phyloP scores from a whole-genome alignment of 2,329 filamentous ascomycete genomes.

The Aureobasidium pullulans region DNA sequence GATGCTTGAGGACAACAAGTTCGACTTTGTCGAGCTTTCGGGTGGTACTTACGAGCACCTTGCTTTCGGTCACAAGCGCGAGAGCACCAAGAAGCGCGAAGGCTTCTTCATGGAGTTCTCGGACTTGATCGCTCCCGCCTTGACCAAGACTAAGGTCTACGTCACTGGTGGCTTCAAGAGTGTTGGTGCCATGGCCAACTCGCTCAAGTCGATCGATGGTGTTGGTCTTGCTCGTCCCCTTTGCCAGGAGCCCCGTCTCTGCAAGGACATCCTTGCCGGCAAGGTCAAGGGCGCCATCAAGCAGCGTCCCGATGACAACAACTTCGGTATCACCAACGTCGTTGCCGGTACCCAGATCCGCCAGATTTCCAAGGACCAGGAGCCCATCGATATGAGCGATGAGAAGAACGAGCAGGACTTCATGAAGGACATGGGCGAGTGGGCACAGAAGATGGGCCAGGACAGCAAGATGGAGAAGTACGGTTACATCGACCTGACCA shows the following conservation, averaged over 20 bases:
- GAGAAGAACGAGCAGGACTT: slow-evolving; percentile 43
- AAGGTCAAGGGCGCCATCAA: slow-evolving; percentile 43
- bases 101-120: slow-evolving; percentile 57
- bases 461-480: slow-evolving; percentile 35
- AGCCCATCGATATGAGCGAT: slow-evolving; percentile 46
- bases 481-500: slow-evolving; percentile 40
- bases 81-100: slow-evolving; percentile 48
- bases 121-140: slow-evolving; percentile 41
- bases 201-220: slow-evolving; percentile 51
- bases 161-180: slow-evolving; percentile 54
- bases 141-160: slow-evolving; percentile 49
- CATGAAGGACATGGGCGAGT: slow-evolving; percentile 41
- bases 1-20: slow-evolving; percentile 42
- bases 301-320: slow-evolving; percentile 39
- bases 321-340: slow-evolving; percentile 44
- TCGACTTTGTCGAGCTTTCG: slow-evolving; percentile 53
- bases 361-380: slow-evolving; percentile 46
- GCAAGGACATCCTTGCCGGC: slow-evolving; percentile 39
- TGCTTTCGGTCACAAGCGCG: slow-evolving; percentile 45
- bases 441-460: slow-evolving; percentile 33
- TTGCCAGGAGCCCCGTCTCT: slow-evolving; percentile 44
- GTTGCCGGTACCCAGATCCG: slow-evolving; percentile 45
- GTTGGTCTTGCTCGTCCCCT: slow-evolving; percentile 51
- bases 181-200: slow-evolving; percentile 50
- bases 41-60: slow-evolving; percentile 54